Conservation (phyloP, 1,139 yeast species). For the Magnusiomyces suaveolens region DNA sequence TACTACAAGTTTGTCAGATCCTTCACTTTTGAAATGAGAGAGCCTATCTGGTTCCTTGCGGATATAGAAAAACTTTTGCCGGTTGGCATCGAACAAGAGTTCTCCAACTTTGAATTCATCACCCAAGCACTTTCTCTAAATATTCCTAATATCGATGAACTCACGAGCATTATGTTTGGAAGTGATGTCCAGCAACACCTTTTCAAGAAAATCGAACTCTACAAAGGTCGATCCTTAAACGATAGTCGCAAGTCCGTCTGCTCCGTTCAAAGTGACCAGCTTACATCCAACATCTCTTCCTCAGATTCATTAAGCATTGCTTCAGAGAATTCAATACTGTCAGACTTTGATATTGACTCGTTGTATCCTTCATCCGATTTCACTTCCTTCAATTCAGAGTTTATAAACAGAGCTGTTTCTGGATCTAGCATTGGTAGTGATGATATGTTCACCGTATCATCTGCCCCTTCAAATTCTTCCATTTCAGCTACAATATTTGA, state of each 20-base stretch:
- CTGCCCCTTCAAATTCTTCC: not conserved
- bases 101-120: constrained; percentile 33
- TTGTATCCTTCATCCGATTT: not conserved
- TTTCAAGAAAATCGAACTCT: not conserved
- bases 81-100: constrained; percentile 32
- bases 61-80: constrained; percentile 75
- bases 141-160: constrained; percentile 1
- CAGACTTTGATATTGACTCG: not conserved
- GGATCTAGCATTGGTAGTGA: not conserved
- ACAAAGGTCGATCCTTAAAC: not conserved
- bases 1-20: constrained; percentile 74
- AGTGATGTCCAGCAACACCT: not conserved
- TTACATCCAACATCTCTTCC: not conserved
- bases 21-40: constrained; percentile 79
- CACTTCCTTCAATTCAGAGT: not conserved
- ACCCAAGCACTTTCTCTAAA: constrained; percentile 28
- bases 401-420: not conserved
- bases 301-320: not conserved
- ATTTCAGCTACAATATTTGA: not conserved
- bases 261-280: not conserved
- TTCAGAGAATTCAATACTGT: not conserved
- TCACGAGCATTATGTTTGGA: not conserved
- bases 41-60: constrained; percentile 86
- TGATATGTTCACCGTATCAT: not conserved
- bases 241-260: not conserved